A percentile compares a stretch with the other conserved stretches of the same genome.
Conservation (phyloP, 192 early-diverging fungal genomes). For the Podila minutissima region DNA sequence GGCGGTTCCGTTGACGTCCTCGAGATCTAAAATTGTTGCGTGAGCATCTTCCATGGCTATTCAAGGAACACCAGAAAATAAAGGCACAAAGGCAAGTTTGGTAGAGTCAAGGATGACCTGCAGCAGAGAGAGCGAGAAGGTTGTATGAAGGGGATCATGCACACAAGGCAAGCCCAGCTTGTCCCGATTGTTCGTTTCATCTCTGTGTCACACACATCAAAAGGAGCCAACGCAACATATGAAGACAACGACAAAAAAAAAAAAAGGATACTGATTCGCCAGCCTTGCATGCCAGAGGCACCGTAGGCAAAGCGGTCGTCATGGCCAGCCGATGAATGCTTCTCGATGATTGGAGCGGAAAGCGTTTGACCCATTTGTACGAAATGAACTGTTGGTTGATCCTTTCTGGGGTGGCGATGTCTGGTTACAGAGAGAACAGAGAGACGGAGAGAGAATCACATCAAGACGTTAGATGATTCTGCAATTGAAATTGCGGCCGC, state of each 20-base stretch:
- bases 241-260: slow-evolving; percentile 1
- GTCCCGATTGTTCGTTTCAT: background rate
- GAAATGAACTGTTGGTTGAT: background rate
- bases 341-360: slow-evolving; percentile 92
- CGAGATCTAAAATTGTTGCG: slow-evolving; percentile 82
- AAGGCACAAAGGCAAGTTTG: background rate
- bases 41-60: slow-evolving; percentile 98
- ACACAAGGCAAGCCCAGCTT: background rate
- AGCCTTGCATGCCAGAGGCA: slow-evolving; percentile 96
- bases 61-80: background rate
- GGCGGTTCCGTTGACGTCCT: slow-evolving; percentile 69
- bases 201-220: background rate
- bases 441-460: too few species aligned
- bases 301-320: slow-evolving; percentile 85
- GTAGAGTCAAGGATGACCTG: slow-evolving; percentile 1
- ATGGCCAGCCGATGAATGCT: slow-evolving; percentile 77
- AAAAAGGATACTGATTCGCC: slow-evolving; percentile 81
- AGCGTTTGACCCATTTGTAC: slow-evolving; percentile 95
- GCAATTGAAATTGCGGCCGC: too few species aligned
- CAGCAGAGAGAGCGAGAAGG: background rate
- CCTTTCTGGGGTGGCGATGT: background rate
- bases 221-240: background rate
- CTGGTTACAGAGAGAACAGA: too few species aligned
- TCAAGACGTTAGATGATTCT: too few species aligned
- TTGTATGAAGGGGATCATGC: background rate